Evolutionary conservation across 2,329 filamentous ascomycete genomes (phyloP), one percentile per base, ranked within the genome.

Genomic region (Raffaelea deltoideospora): DNA sequence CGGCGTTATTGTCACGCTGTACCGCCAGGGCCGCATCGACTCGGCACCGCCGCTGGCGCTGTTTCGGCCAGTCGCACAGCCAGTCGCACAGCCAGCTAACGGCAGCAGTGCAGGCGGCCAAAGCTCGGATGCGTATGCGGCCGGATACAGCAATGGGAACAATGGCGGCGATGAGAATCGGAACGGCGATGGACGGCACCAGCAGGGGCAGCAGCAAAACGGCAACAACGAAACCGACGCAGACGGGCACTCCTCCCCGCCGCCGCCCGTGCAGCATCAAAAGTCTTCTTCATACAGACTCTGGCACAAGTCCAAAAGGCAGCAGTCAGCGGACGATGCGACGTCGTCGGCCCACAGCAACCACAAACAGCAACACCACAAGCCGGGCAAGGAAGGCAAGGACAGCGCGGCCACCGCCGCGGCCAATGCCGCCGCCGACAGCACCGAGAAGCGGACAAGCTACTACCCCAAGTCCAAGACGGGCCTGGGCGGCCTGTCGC

Each of bases 1-100:
- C 47, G 88, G 90, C 8, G 80, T 96, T 33, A 90, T 96, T 42
- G 75, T 94, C 32, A 96, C 90, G 2, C 63, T 98, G 9, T 95
- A 92, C 53, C 76, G 90, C 31, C 83, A 93, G 55, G 86, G 86
- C 19, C 76, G 85, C 41, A 88, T 96, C 32, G 88, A 98, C 52
- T 81, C 86, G 49, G 61, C 72, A 7, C 75, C 75, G 5, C 61
- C 67, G 5, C 49, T 61, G 11, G 63, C 62, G 6, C 51, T 68
- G 8, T 72, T 74, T 21, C 26, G 35, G 10, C 27, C 34, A 13
- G 20, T 37, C n/a, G 34, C 35, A 9, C n/a, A 34, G 17, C n/a
- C n/a, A n/a, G n/a, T n/a, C n/a, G n/a, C n/a, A n/a, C n/a, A n/a
- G n/a, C n/a, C n/a, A n/a, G n/a, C n/a, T n/a, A n/a, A n/a, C n/a